Percentiles rank a stretch among this genome's conserved stretches.
phyloP scores from a whole-genome alignment of 345 rosid species.

The Nephelium lappaceum region DNA sequence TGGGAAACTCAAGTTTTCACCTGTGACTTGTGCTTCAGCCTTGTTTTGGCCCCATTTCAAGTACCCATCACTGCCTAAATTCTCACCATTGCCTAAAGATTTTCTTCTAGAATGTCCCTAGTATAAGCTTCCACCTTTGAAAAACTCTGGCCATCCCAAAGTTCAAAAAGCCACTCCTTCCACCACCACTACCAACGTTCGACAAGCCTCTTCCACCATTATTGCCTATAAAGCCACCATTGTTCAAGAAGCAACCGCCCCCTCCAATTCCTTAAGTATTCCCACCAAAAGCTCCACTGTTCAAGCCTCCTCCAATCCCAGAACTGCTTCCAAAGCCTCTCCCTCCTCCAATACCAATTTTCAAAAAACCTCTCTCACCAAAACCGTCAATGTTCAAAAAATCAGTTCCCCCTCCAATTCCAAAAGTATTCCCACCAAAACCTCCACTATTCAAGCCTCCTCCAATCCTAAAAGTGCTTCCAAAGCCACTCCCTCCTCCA shows the following conservation, averaged over 20 bases:
- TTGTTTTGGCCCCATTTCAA: too few relatives aligned
- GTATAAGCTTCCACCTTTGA: slow-evolving; percentile 44
- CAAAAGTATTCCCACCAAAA: slow-evolving; percentile 10
- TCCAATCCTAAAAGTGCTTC: slow-evolving; percentile 17
- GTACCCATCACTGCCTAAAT: too few relatives aligned
- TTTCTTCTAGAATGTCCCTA: background rate
- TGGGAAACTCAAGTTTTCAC: slow-evolving; percentile 65
- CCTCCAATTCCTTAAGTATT: slow-evolving; percentile 18
- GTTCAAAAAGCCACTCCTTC: slow-evolving; percentile 30
- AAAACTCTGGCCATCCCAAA: slow-evolving; percentile 17
- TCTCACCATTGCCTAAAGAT: too few relatives aligned
- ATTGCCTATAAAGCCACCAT: slow-evolving; percentile 10
- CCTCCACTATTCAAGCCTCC: slow-evolving; percentile 9
- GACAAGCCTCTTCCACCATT: too few relatives aligned
- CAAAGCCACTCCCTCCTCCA: background rate
- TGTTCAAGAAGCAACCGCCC: slow-evolving; percentile 21
- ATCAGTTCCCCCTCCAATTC: background rate
- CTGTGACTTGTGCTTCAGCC: slow-evolving; percentile 53
- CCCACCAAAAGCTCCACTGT: slow-evolving; percentile 14
- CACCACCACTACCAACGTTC: background rate
- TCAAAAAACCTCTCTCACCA: slow-evolving; percentile 8
- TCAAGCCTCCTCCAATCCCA: slow-evolving; percentile 26
- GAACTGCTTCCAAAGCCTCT: background rate
- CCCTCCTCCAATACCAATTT: background rate
- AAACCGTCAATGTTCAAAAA: slow-evolving; percentile 2